These are phyloP conservation scores for Aspergillus fumigatiaffinis DNA, from an alignment of 2,329 filamentous ascomycete genomes.

Conservation along the genomic window DNA sequence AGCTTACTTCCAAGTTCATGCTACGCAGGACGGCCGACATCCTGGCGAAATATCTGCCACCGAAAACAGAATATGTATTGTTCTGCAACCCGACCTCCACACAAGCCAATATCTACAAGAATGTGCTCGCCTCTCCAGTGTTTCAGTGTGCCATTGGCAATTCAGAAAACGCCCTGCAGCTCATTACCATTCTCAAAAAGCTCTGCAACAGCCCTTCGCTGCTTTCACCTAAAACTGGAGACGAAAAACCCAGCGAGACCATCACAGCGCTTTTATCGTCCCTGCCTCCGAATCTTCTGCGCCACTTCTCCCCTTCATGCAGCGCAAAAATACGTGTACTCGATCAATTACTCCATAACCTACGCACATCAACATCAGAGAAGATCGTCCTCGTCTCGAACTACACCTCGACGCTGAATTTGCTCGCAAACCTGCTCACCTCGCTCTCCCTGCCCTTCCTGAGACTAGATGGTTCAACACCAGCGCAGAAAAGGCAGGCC, in stretches of 20 bases:
- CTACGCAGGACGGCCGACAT: slow-evolving; percentile 64
- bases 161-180: slow-evolving; percentile 60
- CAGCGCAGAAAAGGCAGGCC: slow-evolving; percentile 60
- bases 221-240: slow-evolving; percentile 49
- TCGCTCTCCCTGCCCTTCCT: slow-evolving; percentile 59
- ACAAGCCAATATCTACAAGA: slow-evolving; percentile 59
- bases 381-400: slow-evolving; percentile 75
- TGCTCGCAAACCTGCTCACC: slow-evolving; percentile 59
- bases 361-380: slow-evolving; percentile 60
- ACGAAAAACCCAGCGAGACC: slow-evolving; percentile 47
- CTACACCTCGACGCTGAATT: slow-evolving; percentile 67
- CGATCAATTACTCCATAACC: slow-evolving; percentile 59
- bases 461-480: slow-evolving; percentile 67
- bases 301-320: slow-evolving; percentile 51
- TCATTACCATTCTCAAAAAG: slow-evolving; percentile 71
- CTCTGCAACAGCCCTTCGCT: slow-evolving; percentile 68
- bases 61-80: slow-evolving; percentile 64
- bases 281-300: slow-evolving; percentile 54
- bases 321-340: slow-evolving; percentile 66
- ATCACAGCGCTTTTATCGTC: slow-evolving; percentile 48
- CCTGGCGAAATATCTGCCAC: slow-evolving; percentile 61
- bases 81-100: slow-evolving; percentile 61
- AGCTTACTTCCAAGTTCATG: slow-evolving; percentile 61
- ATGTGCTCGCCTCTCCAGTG: slow-evolving; percentile 60
- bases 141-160: slow-evolving; percentile 61